These are phyloP conservation scores for Aspergillus cejpii DNA, from an alignment of 2,329 filamentous ascomycete genomes.

Conservation along the genomic window DNA sequence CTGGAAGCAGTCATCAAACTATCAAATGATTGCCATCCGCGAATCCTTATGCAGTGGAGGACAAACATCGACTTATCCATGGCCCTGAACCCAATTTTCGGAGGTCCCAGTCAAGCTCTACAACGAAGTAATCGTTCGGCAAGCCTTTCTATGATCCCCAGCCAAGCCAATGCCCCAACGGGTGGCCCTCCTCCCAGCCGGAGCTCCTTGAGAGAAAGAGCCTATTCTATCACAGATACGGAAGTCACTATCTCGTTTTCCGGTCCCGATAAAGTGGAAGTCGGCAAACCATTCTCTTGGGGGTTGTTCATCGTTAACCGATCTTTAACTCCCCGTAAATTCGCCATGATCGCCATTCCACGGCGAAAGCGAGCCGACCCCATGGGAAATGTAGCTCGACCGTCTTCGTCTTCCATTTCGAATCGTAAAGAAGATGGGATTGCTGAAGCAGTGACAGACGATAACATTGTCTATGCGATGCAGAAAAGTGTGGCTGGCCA, in stretches of 20 bases:
- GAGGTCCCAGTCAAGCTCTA: slow-evolving; percentile 41
- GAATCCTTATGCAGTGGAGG: slow-evolving; percentile 45
- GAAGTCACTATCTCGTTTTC: slow-evolving; percentile 53
- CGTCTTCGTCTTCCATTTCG: slow-evolving; percentile 42
- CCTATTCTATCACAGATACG: slow-evolving; percentile 36
- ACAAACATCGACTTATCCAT: slow-evolving; percentile 46
- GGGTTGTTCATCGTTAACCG: slow-evolving; percentile 55
- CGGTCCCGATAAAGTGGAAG: slow-evolving; percentile 44
- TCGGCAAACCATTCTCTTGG: slow-evolving; percentile 51
- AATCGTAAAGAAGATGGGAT: slow-evolving; percentile 34
- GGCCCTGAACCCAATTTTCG: slow-evolving; percentile 43
- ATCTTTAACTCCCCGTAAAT: slow-evolving; percentile 47
- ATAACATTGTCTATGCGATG: slow-evolving; percentile 51
- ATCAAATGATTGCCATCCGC: slow-evolving; percentile 38
- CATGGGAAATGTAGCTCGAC: slow-evolving; percentile 39
- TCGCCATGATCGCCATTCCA: slow-evolving; percentile 50
- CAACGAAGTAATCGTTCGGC: slow-evolving; percentile 42
- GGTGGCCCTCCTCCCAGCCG: slow-evolving; percentile 22
- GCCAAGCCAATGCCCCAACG: slow-evolving; percentile 14
- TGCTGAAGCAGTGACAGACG: slow-evolving; percentile 51
- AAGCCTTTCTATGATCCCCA: slow-evolving; percentile 35
- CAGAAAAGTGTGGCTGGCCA: slow-evolving; percentile 47
- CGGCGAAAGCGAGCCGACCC: slow-evolving; percentile 40
- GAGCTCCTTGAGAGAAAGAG: slow-evolving; percentile 33
- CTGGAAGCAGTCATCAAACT: slow-evolving; percentile 41